Evolutionary conservation across 257 asterid species (phyloP), one percentile per base, ranked within the genome.

Genomic region (Solanum lycopersicoides): DNA sequence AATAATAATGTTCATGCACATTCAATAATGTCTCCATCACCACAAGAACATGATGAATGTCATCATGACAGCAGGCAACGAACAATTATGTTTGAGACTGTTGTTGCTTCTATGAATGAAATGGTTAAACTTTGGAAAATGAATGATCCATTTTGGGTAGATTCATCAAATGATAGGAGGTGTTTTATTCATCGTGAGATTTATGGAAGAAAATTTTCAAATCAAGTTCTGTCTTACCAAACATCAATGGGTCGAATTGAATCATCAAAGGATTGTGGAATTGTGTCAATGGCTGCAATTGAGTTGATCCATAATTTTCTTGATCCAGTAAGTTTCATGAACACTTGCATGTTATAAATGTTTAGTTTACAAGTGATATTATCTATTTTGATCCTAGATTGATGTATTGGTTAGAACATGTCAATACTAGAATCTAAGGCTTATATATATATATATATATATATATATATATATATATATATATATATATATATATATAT

Each of bases 131-230:
- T 96, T 75, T 69, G 92, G 13, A 91, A 86, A 73, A 82, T 87
- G 68, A 91, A 93, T 42, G 98, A 95, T 88, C 95, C 98, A 7
- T 45, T 96, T 20, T 95, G 97, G 97, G 60, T 89, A 30, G 89
- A 89, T 84, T 88, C 95, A 76, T 12, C 88, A 2, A 39, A 42
- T n/a, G 92, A 92, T 59, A 95, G 93, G 82, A 89, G 94, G 82
- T 88, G 47, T 66, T 25, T 75, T 18, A 86, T 96, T 65, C 91
- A 93, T 76, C 89, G 85, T 16, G 94, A 93, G 34, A 89, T 89
- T 79, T 94, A 96, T 83, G 93, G 92, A 66, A 94, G 90, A 89
- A 89, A 89, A 72, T 94, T 91, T 44, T 93, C 95, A 42, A 92
- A 89, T 88, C 39, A 85, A 34, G 83, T 72, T 85, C 84, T 89